A percentile compares a stretch with the other conserved stretches of the same genome.
Conservation (phyloP, 768 basidiomycete species). For the Tulasnella sp. region DNA sequence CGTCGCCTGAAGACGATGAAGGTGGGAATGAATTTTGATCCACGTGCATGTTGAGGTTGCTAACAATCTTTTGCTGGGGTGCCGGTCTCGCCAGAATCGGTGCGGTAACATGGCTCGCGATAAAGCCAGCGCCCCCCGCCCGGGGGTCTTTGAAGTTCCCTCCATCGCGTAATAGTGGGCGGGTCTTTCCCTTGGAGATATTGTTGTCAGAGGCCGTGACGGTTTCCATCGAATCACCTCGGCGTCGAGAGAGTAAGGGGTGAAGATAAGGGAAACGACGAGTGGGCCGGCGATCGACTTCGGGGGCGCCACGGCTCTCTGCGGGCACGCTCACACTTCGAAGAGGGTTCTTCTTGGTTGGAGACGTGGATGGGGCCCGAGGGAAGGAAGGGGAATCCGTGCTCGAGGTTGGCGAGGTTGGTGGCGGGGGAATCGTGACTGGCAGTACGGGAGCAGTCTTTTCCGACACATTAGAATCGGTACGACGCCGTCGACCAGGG, state of each 20-base stretch:
- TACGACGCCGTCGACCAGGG: background rate
- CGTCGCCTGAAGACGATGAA: background rate
- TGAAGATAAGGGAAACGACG: slow-evolving; percentile 1
- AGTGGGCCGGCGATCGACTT: background rate
- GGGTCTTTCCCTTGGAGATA: background rate
- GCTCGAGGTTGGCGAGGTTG: background rate
- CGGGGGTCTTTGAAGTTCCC: background rate
- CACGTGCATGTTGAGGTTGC: background rate
- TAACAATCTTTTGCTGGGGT: background rate
- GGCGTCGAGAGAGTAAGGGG: background rate
- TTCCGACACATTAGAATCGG: background rate
- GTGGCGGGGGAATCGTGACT: background rate
- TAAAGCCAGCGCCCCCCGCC: background rate
- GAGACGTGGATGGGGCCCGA: background rate
- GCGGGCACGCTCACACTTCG: background rate
- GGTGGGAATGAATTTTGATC: background rate
- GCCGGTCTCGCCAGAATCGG: background rate
- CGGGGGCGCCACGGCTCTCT: background rate
- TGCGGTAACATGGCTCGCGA: background rate
- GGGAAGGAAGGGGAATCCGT: background rate
- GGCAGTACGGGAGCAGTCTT: background rate
- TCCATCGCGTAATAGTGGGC: background rate
- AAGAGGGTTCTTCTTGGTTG: background rate
- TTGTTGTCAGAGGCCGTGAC: background rate
- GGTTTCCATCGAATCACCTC: background rate